Percentiles rank a stretch among this genome's conserved stretches.
phyloP scores from a whole-genome alignment of 345 rosid species.

The Euphorbia lathyris region DNA sequence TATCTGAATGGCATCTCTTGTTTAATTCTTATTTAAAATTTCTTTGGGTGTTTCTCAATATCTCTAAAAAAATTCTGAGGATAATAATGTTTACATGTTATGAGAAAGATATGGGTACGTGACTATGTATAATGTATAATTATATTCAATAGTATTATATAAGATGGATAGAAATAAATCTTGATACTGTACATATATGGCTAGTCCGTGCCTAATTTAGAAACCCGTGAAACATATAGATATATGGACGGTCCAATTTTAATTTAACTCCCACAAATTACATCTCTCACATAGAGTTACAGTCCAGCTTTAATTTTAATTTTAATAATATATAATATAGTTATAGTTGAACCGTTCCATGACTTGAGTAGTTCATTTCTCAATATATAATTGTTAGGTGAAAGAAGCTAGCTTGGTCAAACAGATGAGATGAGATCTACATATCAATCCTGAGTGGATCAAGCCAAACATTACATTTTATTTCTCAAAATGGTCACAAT shows the following conservation, averaged over 20 bases:
- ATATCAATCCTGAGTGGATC: slow-evolving; percentile 24
- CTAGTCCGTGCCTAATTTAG: not conserved
- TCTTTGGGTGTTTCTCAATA: too few relatives aligned
- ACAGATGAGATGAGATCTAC: not conserved
- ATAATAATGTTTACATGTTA: too few relatives aligned
- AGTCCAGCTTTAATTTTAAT: too few relatives aligned
- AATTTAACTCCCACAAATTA: slow-evolving; percentile 14
- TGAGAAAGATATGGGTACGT: too few relatives aligned
- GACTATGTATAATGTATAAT: too few relatives aligned
- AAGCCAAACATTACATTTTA: not conserved
- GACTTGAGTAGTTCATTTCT: slow-evolving; percentile 21
- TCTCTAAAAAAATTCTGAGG: too few relatives aligned
- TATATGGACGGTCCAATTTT: slow-evolving; percentile 22
- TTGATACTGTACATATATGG: too few relatives aligned
- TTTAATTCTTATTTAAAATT: too few relatives aligned
- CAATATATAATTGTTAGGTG: slow-evolving; percentile 12
- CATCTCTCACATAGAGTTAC: not conserved
- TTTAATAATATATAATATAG: slow-evolving; percentile 10
- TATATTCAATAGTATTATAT: too few relatives aligned
- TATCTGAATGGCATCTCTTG: too few relatives aligned
- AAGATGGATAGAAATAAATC: too few relatives aligned
- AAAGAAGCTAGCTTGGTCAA: not conserved
- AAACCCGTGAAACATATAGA: not conserved
- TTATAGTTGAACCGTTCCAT: slow-evolving; percentile 52
- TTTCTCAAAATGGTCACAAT: too few relatives aligned